phyloP scores from a whole-genome alignment of 208 protist genomes.

The Acanthamoeba sp. region DNA sequence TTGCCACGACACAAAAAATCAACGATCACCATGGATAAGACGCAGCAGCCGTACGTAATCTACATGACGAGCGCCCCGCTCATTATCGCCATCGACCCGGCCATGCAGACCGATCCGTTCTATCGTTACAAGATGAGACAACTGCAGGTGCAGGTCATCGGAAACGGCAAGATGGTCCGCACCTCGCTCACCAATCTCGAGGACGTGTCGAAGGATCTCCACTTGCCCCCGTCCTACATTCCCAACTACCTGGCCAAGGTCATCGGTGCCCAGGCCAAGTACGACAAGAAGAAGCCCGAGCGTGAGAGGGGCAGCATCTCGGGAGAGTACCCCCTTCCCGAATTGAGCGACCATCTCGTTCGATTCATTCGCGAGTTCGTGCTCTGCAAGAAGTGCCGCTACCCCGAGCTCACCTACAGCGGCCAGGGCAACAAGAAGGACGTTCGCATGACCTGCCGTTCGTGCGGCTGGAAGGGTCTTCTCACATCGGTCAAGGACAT shows the following conservation, averaged over 20 bases:
- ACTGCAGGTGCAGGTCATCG: conserved; percentile 94
- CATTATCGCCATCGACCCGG: conserved; percentile 93
- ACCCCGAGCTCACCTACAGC: conserved; percentile 66
- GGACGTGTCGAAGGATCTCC: conserved; percentile 93
- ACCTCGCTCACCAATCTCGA: conserved; percentile 96
- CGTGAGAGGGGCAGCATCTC: conserved; percentile 64
- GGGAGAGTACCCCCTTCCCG: conserved; percentile 56
- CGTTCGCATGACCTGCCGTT: conserved; percentile 66
- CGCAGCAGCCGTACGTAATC: conserved; percentile 53
- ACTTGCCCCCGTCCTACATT: conserved; percentile 90
- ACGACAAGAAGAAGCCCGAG: conserved; percentile 66
- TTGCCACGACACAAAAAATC: not conserved
- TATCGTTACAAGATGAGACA: conserved; percentile 96
- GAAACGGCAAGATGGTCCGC: conserved; percentile 96
- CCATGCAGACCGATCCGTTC: conserved; percentile 93
- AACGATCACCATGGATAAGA: conserved; percentile 59
- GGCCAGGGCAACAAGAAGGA: conserved; percentile 59
- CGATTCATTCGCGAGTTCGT: conserved; percentile 55
- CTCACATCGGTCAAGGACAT: conserved; percentile 58
- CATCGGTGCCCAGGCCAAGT: conserved; percentile 66
- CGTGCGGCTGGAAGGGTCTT: conserved; percentile 56
- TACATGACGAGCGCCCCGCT: conserved; percentile 37
- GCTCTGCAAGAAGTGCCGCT: conserved; percentile 70
- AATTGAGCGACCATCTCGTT: conserved; percentile 39
- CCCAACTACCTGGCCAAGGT: conserved; percentile 73